These are phyloP conservation scores for Pseudohalonectria lignicola DNA, from an alignment of 2,329 filamentous ascomycete genomes.

Conservation along the genomic window DNA sequence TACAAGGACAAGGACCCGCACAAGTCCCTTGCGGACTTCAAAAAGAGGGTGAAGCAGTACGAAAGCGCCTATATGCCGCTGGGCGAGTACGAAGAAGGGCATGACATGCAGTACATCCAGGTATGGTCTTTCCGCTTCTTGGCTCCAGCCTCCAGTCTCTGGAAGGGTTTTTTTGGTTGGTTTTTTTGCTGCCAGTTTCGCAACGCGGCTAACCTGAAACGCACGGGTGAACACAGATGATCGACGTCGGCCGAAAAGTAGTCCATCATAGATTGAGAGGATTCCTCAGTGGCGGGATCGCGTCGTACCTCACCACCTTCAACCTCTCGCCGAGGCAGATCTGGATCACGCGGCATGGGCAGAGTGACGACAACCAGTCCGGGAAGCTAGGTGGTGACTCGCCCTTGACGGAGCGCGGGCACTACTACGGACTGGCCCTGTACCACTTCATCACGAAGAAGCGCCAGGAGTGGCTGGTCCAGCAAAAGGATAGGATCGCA, in stretches of 20 bases:
- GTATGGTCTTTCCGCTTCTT: constrained; percentile 19
- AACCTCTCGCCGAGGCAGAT: constrained; percentile 92
- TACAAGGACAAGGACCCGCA: constrained; percentile 89
- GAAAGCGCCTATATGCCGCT: constrained; percentile 89
- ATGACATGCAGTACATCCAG: constrained; percentile 89
- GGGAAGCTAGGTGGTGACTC: constrained; percentile 91
- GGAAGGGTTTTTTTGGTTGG: background rate
- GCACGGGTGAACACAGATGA: too few relatives aligned
- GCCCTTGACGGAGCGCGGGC: constrained; percentile 68
- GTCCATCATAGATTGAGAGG: constrained; percentile 83
- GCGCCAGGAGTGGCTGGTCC: constrained; percentile 69
- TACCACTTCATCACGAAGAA: constrained; percentile 76
- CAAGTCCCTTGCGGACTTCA: constrained; percentile 81
- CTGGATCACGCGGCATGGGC: constrained; percentile 94
- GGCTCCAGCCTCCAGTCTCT: too few relatives aligned
- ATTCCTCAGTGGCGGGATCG: constrained; percentile 84
- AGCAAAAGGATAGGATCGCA: constrained; percentile 68
- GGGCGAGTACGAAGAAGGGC: constrained; percentile 79
- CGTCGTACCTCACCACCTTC: constrained; percentile 93
- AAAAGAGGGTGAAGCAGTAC: constrained; percentile 81
- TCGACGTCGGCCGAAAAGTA: constrained; percentile 91
- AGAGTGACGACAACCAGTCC: constrained; percentile 76
- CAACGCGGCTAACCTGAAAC: too few relatives aligned
- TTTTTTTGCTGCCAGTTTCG: too few relatives aligned
- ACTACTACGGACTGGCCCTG: constrained; percentile 67